Evolutionary conservation across 495 filamentous ascomycete genomes (phyloP).

Genomic region (Sordaria brevicollis): DNA sequence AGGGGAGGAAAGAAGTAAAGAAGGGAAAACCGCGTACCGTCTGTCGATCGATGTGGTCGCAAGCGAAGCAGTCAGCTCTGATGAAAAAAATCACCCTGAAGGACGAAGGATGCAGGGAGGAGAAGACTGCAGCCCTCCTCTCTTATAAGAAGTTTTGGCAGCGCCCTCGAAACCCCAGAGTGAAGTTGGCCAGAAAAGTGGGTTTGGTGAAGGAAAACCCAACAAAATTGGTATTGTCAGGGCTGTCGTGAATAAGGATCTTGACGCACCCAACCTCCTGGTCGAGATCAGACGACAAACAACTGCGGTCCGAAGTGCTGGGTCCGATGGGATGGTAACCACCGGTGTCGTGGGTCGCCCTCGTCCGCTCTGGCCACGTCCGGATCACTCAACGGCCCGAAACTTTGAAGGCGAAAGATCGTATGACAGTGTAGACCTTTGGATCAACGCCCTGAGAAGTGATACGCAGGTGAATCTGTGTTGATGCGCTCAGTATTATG

Average conservation of each 20-base stretch:
- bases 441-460: background rate
- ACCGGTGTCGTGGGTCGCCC: background rate
- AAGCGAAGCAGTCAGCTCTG: background rate
- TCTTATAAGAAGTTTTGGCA: background rate
- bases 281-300: background rate
- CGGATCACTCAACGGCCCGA: background rate
- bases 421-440: background rate
- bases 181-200: background rate
- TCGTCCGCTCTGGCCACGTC: background rate
- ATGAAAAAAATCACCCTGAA: background rate
- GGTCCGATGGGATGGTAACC: background rate
- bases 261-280: background rate
- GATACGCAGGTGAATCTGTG: background rate
- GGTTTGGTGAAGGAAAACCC: background rate
- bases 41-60: background rate
- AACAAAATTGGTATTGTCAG: background rate
- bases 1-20: background rate
- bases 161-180: background rate
- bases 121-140: background rate
- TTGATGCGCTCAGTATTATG: background rate
- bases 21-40: background rate
- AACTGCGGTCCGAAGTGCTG: background rate
- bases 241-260: background rate
- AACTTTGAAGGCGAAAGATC: background rate
- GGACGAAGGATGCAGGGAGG: background rate